Conservation (phyloP, 306 rosid species). For the Acacia confusa region DNA sequence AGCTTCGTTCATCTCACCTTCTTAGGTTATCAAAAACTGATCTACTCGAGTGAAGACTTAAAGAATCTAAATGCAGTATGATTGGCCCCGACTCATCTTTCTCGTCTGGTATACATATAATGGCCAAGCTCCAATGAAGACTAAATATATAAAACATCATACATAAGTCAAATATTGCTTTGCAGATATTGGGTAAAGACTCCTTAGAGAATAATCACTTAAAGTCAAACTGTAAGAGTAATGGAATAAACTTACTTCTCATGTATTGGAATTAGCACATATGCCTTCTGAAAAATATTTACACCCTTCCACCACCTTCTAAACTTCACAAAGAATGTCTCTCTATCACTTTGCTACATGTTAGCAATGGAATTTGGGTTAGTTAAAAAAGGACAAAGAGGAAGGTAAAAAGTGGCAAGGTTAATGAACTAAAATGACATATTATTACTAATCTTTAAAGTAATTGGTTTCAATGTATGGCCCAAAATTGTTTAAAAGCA, state of each 20-base stretch:
- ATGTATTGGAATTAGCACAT: constrained; percentile 81
- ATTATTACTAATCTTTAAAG: background rate
- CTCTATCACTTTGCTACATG: constrained; percentile 59
- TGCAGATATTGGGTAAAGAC: background rate
- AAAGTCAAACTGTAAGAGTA: constrained; percentile 10
- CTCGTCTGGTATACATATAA: constrained; percentile 84
- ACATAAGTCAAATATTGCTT: constrained; percentile 17
- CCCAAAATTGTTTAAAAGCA: background rate
- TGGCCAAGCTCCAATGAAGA: constrained; percentile 93
- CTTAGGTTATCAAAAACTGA: constrained; percentile 69
- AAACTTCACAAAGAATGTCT: constrained; percentile 63
- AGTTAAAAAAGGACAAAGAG: constrained; percentile 19
- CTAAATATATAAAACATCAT: constrained; percentile 50
- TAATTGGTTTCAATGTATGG: background rate
- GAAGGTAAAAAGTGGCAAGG: background rate
- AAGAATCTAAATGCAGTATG: constrained; percentile 90
- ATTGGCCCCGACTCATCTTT: constrained; percentile 85
- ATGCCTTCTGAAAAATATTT: constrained; percentile 86
- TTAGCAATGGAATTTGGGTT: constrained; percentile 38
- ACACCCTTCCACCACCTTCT: constrained; percentile 99
- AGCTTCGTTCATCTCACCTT: constrained; percentile 54
- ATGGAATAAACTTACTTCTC: constrained; percentile 64
- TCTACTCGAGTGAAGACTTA: constrained; percentile 81
- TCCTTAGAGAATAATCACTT: background rate
- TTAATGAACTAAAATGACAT: constrained; percentile 25